Evolutionary conservation across 1,139 yeast species (phyloP).

Genomic region (Suhomyces coccinellae): DNA sequence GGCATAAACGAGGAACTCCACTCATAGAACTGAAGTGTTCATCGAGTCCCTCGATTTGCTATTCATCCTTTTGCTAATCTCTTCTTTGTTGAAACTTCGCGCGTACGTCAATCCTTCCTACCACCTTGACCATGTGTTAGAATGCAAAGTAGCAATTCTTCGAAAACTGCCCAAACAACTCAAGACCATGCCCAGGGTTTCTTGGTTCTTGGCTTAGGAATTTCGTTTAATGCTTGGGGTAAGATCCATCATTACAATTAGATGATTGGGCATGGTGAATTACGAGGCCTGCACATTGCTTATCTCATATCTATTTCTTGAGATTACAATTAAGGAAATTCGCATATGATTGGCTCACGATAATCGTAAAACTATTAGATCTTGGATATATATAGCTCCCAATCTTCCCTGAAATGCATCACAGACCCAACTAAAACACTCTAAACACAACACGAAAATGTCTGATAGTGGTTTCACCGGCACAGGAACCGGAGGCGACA

Average conservation of each 20-base stretch:
- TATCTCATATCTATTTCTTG: neutral
- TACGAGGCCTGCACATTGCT: slow-evolving; percentile 5
- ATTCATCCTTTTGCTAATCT: no score
- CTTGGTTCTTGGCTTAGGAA: neutral
- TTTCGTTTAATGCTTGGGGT: neutral
- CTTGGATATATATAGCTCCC: neutral
- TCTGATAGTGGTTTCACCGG: slow-evolving; percentile 39
- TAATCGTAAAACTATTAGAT: neutral
- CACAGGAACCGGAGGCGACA: slow-evolving; percentile 76
- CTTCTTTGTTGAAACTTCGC: no score
- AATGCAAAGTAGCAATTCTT: no score
- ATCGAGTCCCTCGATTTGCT: no score
- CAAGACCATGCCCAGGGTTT: no score
- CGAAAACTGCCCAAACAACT: no score
- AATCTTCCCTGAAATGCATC: neutral
- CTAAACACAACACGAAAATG: slow-evolving; percentile 2
- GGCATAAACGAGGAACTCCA: no score
- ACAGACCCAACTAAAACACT: neutral
- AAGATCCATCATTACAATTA: neutral
- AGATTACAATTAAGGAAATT: neutral
- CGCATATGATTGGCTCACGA: slow-evolving; percentile 4
- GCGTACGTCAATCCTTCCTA: no score
- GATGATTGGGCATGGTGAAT: neutral
- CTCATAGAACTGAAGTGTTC: no score
- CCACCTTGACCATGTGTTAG: no score